Evolutionary conservation across 768 basidiomycete species (phyloP).

Genomic region (Boletus vermiculosoides): DNA sequence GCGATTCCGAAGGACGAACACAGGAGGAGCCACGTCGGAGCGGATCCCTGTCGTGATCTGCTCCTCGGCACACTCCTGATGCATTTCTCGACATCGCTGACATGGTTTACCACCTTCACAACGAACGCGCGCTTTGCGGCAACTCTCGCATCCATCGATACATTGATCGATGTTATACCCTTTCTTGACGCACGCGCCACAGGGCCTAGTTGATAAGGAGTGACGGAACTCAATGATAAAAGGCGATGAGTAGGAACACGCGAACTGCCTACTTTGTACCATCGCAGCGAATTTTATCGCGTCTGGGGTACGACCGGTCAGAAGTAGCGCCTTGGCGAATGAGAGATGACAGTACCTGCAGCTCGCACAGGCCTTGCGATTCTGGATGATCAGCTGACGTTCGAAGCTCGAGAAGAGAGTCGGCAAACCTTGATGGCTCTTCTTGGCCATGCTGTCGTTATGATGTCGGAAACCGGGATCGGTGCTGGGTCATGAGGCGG

Average conservation of each 20-base stretch:
- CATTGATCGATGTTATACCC: constrained; percentile 53
- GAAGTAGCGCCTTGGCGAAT: neutral
- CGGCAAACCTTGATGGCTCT: constrained; percentile 49
- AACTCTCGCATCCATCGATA: constrained; percentile 59
- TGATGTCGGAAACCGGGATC: constrained; percentile 53
- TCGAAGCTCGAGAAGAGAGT: constrained; percentile 4
- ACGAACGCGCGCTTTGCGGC: constrained; percentile 49
- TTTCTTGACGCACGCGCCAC: constrained; percentile 55
- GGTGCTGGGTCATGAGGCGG: constrained; percentile 31
- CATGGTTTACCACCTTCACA: constrained; percentile 41
- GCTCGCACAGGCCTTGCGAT: constrained; percentile 52
- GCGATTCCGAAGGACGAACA: constrained; percentile 28
- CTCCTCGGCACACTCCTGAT: constrained; percentile 49
- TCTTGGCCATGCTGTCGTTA: constrained; percentile 47
- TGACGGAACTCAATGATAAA: neutral
- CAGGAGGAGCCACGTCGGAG: constrained; percentile 24
- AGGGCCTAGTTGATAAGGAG: constrained; percentile 43
- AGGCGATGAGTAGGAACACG: neutral
- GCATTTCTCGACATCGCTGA: constrained; percentile 33
- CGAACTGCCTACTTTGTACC: constrained; percentile 42
- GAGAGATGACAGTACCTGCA: constrained; percentile 43
- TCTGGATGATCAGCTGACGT: constrained; percentile 12
- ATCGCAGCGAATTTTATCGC: constrained; percentile 63
- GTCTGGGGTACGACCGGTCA: constrained; percentile 35
- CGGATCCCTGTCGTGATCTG: constrained; percentile 23